Conservation (phyloP, 2,329 filamentous ascomycete genomes). For the Fusarium guadeloupense region DNA sequence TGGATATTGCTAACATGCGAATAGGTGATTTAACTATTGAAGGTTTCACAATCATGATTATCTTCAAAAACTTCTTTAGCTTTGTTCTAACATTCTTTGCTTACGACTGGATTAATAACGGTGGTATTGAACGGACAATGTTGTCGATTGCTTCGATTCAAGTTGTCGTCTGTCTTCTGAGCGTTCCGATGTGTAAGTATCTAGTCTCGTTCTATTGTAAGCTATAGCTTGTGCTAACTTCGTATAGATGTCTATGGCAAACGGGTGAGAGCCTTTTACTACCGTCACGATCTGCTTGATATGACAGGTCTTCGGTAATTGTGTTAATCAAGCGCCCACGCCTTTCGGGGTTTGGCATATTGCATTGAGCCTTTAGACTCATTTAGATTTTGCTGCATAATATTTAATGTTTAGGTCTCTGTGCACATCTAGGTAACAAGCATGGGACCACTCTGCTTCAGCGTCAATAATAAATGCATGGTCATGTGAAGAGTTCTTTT, state of each 20-base stretch:
- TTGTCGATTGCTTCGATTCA: conserved; percentile 79
- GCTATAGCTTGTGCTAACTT: neutral
- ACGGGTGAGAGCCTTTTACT: conserved; percentile 76
- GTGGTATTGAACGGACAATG: conserved; percentile 71
- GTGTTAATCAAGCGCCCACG: neutral
- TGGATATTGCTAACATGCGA: neutral
- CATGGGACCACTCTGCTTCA: neutral
- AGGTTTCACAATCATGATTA: conserved; percentile 86
- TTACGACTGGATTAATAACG: conserved; percentile 80
- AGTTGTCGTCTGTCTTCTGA: conserved; percentile 77
- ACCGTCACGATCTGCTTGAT: conserved; percentile 75
- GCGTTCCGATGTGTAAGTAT: conserved; percentile 83
- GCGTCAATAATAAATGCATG: neutral
- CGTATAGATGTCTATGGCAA: conserved; percentile 79
- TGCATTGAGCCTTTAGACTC: too few species aligned
- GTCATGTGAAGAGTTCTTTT: too few species aligned
- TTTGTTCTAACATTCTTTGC: conserved; percentile 86
- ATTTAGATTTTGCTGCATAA: neutral
- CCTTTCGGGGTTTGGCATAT: conserved; percentile 28
- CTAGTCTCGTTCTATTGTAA: conserved; percentile 64
- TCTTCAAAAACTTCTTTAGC: conserved; percentile 95
- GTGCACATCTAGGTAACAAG: neutral
- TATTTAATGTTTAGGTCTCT: conserved; percentile 12
- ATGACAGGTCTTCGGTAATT: conserved; percentile 45
- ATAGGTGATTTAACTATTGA: conserved; percentile 82